Evolutionary conservation across 148 eudicot species (phyloP).

Genomic region (Tetragonia tetragonoides): DNA sequence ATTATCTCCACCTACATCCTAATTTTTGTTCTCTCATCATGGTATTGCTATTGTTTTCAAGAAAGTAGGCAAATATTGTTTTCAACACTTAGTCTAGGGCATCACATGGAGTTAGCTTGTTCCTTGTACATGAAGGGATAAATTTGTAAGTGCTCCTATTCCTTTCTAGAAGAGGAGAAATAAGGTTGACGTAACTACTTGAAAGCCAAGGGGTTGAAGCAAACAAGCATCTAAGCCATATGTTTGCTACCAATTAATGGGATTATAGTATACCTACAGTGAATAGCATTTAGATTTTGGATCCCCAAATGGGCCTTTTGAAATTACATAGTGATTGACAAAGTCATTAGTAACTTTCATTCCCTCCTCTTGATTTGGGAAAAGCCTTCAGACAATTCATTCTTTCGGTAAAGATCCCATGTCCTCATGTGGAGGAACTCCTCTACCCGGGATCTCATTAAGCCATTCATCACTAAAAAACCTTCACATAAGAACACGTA

Average conservation of each 20-base stretch:
- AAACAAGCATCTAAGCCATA: constrained; percentile 5
- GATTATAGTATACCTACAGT: no score
- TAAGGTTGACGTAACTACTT: constrained; percentile 9
- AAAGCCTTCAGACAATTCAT: constrained; percentile 14
- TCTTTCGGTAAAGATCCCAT: constrained; percentile 3
- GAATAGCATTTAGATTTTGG: no score
- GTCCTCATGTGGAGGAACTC: constrained; percentile 5
- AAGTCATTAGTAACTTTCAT: background rate
- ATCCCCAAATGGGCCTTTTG: no score
- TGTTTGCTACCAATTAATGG: constrained; percentile 13
- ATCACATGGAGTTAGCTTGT: background rate
- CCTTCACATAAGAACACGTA: background rate
- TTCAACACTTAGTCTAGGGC: background rate
- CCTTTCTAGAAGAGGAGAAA: constrained; percentile 18
- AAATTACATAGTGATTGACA: background rate
- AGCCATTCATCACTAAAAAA: constrained; percentile 14
- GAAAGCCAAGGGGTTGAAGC: constrained; percentile 12
- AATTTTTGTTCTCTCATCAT: background rate
- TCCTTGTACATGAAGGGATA: constrained; percentile 6
- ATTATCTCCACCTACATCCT: no score
- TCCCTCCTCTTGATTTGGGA: constrained; percentile 1
- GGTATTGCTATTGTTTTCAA: background rate
- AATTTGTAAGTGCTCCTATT: constrained; percentile 15
- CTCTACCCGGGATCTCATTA: background rate
- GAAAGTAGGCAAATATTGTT: constrained; percentile 5